Percentiles rank a stretch among this genome's conserved stretches.
These are phyloP conservation scores for Malus hybrid DNA, from an alignment of 331 rosid species.

Conservation along the genomic window DNA sequence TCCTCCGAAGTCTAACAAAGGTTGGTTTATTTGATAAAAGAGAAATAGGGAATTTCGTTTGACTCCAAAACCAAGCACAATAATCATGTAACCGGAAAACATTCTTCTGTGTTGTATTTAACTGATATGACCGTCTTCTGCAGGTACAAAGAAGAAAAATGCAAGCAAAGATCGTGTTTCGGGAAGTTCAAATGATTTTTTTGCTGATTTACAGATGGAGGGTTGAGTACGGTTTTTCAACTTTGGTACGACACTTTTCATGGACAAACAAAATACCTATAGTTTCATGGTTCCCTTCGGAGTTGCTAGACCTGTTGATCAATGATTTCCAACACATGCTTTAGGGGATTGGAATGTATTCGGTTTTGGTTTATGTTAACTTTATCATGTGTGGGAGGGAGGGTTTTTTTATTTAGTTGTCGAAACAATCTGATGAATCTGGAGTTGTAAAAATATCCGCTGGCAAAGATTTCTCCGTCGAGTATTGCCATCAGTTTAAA, in stretches of 20 bases:
- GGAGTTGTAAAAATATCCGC: too few species aligned
- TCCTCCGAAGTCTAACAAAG: conserved; percentile 29
- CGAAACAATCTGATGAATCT: neutral
- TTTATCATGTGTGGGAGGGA: neutral
- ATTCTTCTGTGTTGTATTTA: conserved; percentile 1
- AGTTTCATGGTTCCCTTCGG: too few species aligned
- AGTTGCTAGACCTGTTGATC: neutral
- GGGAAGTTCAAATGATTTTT: conserved; percentile 31
- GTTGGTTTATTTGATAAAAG: conserved; percentile 9
- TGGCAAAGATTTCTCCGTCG: too few species aligned
- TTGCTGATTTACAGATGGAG: conserved; percentile 44
- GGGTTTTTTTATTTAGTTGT: neutral
- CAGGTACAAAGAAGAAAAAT: conserved; percentile 45
- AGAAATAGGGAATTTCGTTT: too few species aligned
- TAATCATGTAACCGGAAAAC: neutral
- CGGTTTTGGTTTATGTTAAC: neutral
- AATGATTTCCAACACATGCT: neutral
- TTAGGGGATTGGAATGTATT: neutral
- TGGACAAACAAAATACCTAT: neutral
- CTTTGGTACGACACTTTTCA: neutral
- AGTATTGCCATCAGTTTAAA: too few species aligned
- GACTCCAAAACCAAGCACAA: neutral
- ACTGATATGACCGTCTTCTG: conserved; percentile 9
- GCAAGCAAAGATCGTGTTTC: conserved; percentile 24
- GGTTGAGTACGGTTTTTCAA: neutral